Conservation (phyloP, 2,329 filamentous ascomycete genomes). For the Boeremia lycopersici region DNA sequence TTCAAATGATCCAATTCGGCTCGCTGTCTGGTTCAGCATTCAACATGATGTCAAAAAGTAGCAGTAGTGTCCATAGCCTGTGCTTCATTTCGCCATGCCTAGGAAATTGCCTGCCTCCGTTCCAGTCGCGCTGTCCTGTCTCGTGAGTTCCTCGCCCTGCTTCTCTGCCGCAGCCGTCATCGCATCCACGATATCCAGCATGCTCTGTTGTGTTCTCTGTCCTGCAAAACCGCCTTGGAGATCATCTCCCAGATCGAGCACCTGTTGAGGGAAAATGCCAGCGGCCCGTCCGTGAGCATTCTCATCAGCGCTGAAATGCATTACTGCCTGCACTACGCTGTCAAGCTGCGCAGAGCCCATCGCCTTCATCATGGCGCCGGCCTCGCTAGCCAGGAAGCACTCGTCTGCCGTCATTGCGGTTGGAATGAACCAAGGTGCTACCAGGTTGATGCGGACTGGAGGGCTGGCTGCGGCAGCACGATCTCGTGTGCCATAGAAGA, state of each 20-base stretch:
- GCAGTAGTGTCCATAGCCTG: not conserved
- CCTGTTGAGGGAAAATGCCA: constrained; percentile 25
- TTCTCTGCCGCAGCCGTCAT: not conserved
- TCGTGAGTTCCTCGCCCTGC: not conserved
- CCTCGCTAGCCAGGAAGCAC: constrained; percentile 18
- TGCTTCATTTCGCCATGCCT: not conserved
- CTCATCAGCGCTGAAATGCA: constrained; percentile 23
- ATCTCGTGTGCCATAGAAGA: constrained; percentile 32
- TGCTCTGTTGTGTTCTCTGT: constrained; percentile 1
- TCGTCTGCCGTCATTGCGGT: constrained; percentile 26
- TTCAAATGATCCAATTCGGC: no score
- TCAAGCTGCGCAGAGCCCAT: constrained; percentile 30
- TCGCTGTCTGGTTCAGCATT: no score
- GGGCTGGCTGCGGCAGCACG: constrained; percentile 16
- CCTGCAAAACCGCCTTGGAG: constrained; percentile 22
- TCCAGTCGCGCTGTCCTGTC: constrained; percentile 10
- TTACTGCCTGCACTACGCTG: constrained; percentile 26
- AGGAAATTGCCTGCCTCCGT: not conserved
- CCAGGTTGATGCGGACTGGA: constrained; percentile 31
- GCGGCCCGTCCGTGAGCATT: constrained; percentile 23
- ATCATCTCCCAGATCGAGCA: constrained; percentile 29
- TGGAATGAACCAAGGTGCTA: constrained; percentile 37
- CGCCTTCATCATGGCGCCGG: constrained; percentile 15
- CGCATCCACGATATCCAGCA: constrained; percentile 4
- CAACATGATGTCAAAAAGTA: no score